Percentiles rank a stretch among this genome's conserved stretches.
These are phyloP conservation scores for Saussurea involucrata DNA, from an alignment of 129 eudicot genomes.

Conservation along the genomic window DNA sequence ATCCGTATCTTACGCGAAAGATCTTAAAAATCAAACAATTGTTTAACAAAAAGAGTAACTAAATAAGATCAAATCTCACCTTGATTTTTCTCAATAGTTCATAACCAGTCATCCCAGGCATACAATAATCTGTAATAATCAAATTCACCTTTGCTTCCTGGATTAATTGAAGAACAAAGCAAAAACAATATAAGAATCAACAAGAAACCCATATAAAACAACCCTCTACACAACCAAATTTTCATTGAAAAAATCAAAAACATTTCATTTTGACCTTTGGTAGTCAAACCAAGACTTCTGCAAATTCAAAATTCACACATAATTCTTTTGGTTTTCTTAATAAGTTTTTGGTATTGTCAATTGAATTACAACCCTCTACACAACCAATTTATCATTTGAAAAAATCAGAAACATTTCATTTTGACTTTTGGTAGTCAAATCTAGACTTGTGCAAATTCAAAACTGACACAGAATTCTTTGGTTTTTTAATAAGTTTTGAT, in stretches of 20 bases:
- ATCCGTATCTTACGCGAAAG: background rate
- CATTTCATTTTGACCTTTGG: background rate
- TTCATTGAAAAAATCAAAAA: background rate
- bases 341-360: background rate
- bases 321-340: too few relatives aligned
- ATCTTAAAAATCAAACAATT: background rate
- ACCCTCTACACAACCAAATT: background rate
- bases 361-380: background rate
- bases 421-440: constrained; percentile 26
- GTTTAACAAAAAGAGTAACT: background rate
- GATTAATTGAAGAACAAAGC: constrained; percentile 6
- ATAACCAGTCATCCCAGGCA: constrained; percentile 83
- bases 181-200: background rate
- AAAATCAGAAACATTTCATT: background rate
- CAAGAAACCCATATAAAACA: background rate
- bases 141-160: constrained; percentile 63
- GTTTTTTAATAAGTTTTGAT: background rate
- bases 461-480: background rate
- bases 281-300: too few relatives aligned
- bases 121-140: constrained; percentile 75
- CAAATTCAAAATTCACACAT: too few relatives aligned
- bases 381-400: background rate
- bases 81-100: constrained; percentile 67
- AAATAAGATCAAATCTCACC: constrained; percentile 40
- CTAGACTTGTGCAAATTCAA: background rate